Evolutionary conservation across 2,329 filamentous ascomycete genomes (phyloP).

Genomic region (Fusarium sp.): DNA sequence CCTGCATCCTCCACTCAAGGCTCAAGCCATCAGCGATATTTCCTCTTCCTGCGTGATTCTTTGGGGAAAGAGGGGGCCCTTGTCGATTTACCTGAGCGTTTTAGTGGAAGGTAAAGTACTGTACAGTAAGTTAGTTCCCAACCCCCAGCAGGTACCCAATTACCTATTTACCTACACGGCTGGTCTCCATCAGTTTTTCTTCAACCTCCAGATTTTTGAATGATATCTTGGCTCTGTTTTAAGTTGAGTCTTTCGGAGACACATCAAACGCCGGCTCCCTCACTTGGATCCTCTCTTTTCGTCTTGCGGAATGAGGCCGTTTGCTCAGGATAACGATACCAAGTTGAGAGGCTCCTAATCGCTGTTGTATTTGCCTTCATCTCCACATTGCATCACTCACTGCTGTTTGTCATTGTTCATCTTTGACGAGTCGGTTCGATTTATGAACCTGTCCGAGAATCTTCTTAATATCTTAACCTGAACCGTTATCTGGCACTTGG

Average conservation of each 20-base stretch:
- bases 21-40: slow-evolving; percentile 20
- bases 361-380: slow-evolving; percentile 10
- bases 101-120: slow-evolving; percentile 15
- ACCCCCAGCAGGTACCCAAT: slow-evolving; percentile 25
- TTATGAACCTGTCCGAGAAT: slow-evolving; percentile 2
- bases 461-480: slow-evolving; percentile 8
- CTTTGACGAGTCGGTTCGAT: not conserved
- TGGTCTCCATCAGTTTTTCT: slow-evolving; percentile 24
- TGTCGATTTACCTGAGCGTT: slow-evolving; percentile 17
- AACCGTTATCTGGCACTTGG: not conserved
- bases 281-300: not conserved
- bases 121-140: slow-evolving; percentile 25
- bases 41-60: slow-evolving; percentile 21
- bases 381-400: slow-evolving; percentile 16
- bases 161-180: not conserved
- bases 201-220: slow-evolving; percentile 31
- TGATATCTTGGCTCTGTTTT: slow-evolving; percentile 7
- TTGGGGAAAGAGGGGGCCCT: slow-evolving; percentile 33
- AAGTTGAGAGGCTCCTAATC: slow-evolving; percentile 24
- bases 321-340: slow-evolving; percentile 7
- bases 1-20: slow-evolving; percentile 17
- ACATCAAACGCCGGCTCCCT: not conserved
- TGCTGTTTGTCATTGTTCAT: slow-evolving; percentile 20
- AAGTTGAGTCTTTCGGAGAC: slow-evolving; percentile 1
- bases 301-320: slow-evolving; percentile 24